Base-by-base conservation (phyloP, 1,139 yeast species). In the Yamadazyma triangularis region DNA sequence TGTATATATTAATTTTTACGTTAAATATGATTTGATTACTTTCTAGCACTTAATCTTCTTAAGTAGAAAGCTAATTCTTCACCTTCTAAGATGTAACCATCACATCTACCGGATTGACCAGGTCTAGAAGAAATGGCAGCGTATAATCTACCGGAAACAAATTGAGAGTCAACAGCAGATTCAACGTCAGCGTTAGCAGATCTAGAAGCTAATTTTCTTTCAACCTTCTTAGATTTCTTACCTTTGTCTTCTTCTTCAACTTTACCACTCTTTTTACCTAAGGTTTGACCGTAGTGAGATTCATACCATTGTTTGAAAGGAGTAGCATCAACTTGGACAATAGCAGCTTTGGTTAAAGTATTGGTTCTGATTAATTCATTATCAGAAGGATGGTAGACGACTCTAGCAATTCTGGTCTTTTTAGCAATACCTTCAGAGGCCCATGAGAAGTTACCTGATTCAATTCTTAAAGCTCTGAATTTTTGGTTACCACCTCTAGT, bases 21-120 rank as follows among this genome's bases (percentile, higher is more conserved):
- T 18, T 18, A 18, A 18, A 18, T 18, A 18, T 18, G 28, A 35
- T 22, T 28, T 23, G 27, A 62, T 81, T 88, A 89, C 83, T 91
- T 91, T 93, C 89, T 91, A 70, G 96, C 91, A 69, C 96, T 80
- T 77, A 91, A 79, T 87, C 95, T 89, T 83, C 95, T 88, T 72
- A 91, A 83, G 95, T 91, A 91, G 95, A 91, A 91, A 71, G 97
- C 97, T 73, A 91, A 87, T 79, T 91, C 98, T 72, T 93, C 99
- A 76, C 98, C 98, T 80, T 91, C 99, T 72, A 93, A 86, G 75
- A 91, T 83, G 94, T 93, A 91, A 75, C 99, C 99, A 71, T 93
- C 98, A 77, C 91, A 83, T 79, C 99, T 93, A 75, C 99, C 99
- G 54, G 95, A 84, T 82, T 91, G 99, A 73, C 99, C 99, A 70